Percentiles rank a stretch among this genome's conserved stretches.
Evolutionary conservation across 192 early-diverging fungal genomes (phyloP).

Genomic region (Backusella tarrabulga): DNA sequence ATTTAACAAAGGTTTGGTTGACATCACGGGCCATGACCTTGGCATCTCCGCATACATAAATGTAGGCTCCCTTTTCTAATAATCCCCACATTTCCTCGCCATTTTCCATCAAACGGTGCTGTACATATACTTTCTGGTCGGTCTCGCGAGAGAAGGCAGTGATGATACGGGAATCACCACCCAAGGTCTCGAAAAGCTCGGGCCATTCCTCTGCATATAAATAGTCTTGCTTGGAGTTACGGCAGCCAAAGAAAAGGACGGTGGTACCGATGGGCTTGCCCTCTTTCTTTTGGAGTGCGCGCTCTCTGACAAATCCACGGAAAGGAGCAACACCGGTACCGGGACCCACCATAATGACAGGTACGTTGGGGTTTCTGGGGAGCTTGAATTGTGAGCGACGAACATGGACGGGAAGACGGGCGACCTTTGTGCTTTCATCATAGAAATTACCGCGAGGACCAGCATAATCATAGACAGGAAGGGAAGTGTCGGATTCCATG

Average conservation of each 20-base stretch:
- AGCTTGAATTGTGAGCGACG: slow-evolving; percentile 89
- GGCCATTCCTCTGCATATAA: slow-evolving; percentile 87
- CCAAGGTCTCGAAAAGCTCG: slow-evolving; percentile 60
- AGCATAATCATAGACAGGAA: slow-evolving; percentile 26
- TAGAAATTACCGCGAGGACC: slow-evolving; percentile 46
- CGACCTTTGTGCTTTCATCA: slow-evolving; percentile 17
- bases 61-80: slow-evolving; percentile 73
- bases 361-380: slow-evolving; percentile 73
- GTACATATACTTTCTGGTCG: slow-evolving; percentile 90
- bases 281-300: slow-evolving; percentile 61
- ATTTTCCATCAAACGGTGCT: slow-evolving; percentile 80
- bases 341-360: slow-evolving; percentile 98
- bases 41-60: slow-evolving; percentile 97
- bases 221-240: slow-evolving; percentile 81
- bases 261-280: slow-evolving; percentile 77
- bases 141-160: slow-evolving; percentile 91
- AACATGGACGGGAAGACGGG: slow-evolving; percentile 81
- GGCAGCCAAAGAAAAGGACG: slow-evolving; percentile 93
- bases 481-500: slow-evolving; percentile 33
- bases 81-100: slow-evolving; percentile 80
- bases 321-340: slow-evolving; percentile 99
- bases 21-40: slow-evolving; percentile 99
- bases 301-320: slow-evolving; percentile 93
- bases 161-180: slow-evolving; percentile 63
- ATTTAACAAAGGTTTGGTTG: slow-evolving; percentile 59